Evolutionary conservation across 1,139 yeast species (phyloP).

Genomic region (Geotrichum reessii): DNA sequence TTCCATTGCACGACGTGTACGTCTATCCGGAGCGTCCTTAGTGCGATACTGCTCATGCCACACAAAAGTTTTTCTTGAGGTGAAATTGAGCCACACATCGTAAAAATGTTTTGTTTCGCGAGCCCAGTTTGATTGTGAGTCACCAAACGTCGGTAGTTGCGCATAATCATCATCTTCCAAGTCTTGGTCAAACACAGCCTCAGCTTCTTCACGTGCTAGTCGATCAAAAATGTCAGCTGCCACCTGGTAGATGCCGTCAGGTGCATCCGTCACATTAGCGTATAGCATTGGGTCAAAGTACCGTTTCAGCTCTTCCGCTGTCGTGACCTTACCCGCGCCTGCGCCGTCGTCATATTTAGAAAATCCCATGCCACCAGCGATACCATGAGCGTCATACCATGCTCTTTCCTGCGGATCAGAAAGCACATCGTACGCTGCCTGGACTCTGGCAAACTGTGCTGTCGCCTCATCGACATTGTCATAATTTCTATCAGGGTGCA

Average conservation of each 20-base stretch:
- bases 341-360: conserved; percentile 2
- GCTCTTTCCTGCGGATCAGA: conserved; percentile 90
- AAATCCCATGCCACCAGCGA: conserved; percentile 45
- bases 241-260: conserved; percentile 61
- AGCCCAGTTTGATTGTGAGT: conserved; percentile 55
- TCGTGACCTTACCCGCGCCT: conserved; percentile 44
- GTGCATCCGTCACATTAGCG: conserved; percentile 49
- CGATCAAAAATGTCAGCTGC: conserved; percentile 64
- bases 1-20: conserved; percentile 85
- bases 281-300: conserved; percentile 71
- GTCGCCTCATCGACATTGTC: conserved; percentile 77
- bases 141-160: conserved; percentile 69
- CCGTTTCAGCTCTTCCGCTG: conserved; percentile 62
- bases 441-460: conserved; percentile 65
- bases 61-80: conserved; percentile 66
- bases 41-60: conserved; percentile 89
- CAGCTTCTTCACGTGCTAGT: conserved; percentile 75
- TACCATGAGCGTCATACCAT: conserved; percentile 88
- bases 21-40: conserved; percentile 77
- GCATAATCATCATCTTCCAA: conserved; percentile 28
- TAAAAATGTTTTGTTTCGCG: conserved; percentile 60
- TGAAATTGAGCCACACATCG: conserved; percentile 67
- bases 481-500: conserved; percentile 89
- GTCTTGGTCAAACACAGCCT: conserved; percentile 50
- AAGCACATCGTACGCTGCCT: conserved; percentile 87